A percentile compares a stretch with the other conserved stretches of the same genome.
Evolutionary conservation across 1,284 basidiomycete genomes (phyloP).

Genomic region (Pseudozyma pruni): DNA sequence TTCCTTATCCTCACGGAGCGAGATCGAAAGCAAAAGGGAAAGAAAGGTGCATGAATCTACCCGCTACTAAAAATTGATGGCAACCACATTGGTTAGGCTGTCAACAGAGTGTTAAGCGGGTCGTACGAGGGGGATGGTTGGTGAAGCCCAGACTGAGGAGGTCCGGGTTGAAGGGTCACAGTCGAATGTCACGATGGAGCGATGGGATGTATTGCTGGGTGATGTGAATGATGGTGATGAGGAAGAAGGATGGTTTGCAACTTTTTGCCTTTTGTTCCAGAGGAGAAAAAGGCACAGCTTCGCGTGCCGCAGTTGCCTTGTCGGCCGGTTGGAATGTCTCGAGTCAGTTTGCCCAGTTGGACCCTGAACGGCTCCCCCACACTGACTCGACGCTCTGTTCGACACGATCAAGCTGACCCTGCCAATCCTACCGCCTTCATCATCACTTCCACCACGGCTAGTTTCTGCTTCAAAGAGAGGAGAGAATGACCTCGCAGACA

Average conservation of each 20-base stretch:
- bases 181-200: neutral
- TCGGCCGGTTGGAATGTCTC: conserved; percentile 4
- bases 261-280: conserved; percentile 4
- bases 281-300: neutral
- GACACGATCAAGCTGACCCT: no score
- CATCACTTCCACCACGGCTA: no score
- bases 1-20: neutral
- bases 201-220: neutral
- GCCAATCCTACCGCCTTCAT: no score
- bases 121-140: neutral
- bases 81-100: conserved; percentile 54
- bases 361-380: conserved; percentile 22
- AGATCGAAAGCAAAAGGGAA: neutral
- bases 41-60: conserved; percentile 30
- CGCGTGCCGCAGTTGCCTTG: neutral
- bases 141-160: neutral
- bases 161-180: neutral
- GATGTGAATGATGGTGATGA: neutral
- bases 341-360: conserved; percentile 1
- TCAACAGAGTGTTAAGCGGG: conserved; percentile 58
- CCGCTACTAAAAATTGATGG: conserved; percentile 58
- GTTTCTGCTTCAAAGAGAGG: no score
- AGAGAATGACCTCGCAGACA: neutral
- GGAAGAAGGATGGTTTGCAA: neutral
- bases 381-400: conserved; percentile 1